Percentiles rank a stretch among this genome's conserved stretches.
phyloP scores from a whole-genome alignment of 2,329 filamentous ascomycete species.

The Canariomyces notabilis region DNA sequence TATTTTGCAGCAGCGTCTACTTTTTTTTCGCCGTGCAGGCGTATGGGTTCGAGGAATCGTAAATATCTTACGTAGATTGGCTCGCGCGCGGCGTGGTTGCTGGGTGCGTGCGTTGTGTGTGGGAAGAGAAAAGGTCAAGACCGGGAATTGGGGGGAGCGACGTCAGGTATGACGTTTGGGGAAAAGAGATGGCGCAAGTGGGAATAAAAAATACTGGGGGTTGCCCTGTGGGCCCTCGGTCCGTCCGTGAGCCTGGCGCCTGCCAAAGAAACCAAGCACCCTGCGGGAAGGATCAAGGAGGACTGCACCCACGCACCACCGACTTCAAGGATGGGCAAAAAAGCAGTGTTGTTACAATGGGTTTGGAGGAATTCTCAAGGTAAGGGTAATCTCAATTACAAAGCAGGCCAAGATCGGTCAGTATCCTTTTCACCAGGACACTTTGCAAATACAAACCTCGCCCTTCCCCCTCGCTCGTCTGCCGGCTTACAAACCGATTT shows the following conservation, averaged over 20 bases:
- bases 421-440: too few species aligned
- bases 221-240: conserved; percentile 13
- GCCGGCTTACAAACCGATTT: too few species aligned
- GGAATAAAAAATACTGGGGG: conserved; percentile 27
- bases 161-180: conserved; percentile 30
- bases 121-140: conserved; percentile 18
- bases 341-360: too few species aligned
- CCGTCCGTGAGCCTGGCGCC: conserved; percentile 10
- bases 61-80: conserved; percentile 22
- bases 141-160: conserved; percentile 26
- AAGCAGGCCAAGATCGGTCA: too few species aligned
- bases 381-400: too few species aligned
- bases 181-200: conserved; percentile 27
- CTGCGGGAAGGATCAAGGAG: too few species aligned
- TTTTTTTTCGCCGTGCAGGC: conserved; percentile 12
- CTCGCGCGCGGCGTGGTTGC: conserved; percentile 7
- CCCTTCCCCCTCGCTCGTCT: too few species aligned
- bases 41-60: conserved; percentile 17
- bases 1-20: conserved; percentile 19
- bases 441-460: too few species aligned
- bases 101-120: conserved; percentile 12
- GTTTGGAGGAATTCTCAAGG: too few species aligned
- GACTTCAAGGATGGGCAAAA: too few species aligned
- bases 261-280: not conserved
- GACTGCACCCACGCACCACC: too few species aligned